Percentiles rank a stretch among this genome's conserved stretches.
These are phyloP conservation scores for Macadamia integrifolia DNA, from an alignment of 164 flowering plant genomes.

Conservation along the genomic window DNA sequence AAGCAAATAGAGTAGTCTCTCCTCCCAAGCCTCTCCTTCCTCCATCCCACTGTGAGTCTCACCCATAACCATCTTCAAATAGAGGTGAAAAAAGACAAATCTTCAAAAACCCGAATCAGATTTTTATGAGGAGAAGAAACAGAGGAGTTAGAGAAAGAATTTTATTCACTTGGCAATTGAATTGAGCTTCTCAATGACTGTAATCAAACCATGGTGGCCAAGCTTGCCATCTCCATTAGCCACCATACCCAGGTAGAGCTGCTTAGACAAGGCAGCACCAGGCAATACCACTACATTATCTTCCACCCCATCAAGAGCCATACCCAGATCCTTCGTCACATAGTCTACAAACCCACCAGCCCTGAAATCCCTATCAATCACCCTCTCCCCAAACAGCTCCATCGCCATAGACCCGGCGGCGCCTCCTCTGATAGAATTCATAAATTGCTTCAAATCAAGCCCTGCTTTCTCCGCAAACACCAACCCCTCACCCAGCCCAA, in stretches of 20 bases:
- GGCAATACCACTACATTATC: constrained; percentile 46
- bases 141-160: too few species aligned
- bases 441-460: constrained; percentile 39
- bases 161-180: constrained; percentile 6
- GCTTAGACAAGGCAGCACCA: constrained; percentile 62
- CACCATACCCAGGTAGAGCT: constrained; percentile 61
- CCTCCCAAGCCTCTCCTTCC: too few species aligned
- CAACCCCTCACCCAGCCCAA: constrained; percentile 74
- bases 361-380: constrained; percentile 60
- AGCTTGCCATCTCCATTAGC: constrained; percentile 75
- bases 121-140: too few species aligned
- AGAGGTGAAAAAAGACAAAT: too few species aligned
- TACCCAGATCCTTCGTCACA: neutral
- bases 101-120: too few species aligned
- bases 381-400: constrained; percentile 72
- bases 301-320: constrained; percentile 26
- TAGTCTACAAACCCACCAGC: constrained; percentile 40
- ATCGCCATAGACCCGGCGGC: constrained; percentile 72
- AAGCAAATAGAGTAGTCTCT: too few species aligned
- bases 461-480: constrained; percentile 60
- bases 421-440: constrained; percentile 51
- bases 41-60: too few species aligned
- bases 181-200: constrained; percentile 42
- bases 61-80: too few species aligned
- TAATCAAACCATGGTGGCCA: constrained; percentile 41